Percentiles rank a stretch among this genome's conserved stretches.
These are phyloP conservation scores for Triticum urartu DNA, from an alignment of 176 grass and related monocot genomes.

Conservation along the genomic window DNA sequence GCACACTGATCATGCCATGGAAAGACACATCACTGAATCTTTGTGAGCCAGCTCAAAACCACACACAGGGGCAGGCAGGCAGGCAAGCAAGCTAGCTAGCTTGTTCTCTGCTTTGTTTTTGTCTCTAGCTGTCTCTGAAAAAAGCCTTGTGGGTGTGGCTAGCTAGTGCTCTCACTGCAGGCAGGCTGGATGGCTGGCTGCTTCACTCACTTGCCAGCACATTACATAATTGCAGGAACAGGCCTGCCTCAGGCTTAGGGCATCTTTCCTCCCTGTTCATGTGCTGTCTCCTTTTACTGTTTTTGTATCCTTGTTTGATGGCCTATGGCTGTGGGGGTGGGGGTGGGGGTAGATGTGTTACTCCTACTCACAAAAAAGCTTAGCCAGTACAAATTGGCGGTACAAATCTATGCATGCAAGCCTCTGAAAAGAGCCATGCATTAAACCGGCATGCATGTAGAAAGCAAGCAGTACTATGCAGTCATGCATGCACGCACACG, in stretches of 20 bases:
- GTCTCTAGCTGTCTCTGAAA: conserved; percentile 73
- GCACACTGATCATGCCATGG: conserved; percentile 51
- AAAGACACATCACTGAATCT: conserved; percentile 64
- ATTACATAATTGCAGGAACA: conserved; percentile 46
- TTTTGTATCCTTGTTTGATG: conserved; percentile 45
- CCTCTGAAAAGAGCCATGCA: conserved; percentile 48
- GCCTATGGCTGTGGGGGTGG: not conserved
- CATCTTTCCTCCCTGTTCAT: conserved; percentile 63
- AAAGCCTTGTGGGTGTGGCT: conserved; percentile 22
- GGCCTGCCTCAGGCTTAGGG: conserved; percentile 44
- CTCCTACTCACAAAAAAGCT: conserved; percentile 26
- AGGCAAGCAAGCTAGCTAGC: not conserved
- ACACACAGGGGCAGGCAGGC: not conserved
- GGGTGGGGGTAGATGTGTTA: conserved; percentile 20
- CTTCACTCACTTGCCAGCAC: conserved; percentile 43
- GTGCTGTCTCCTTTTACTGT: conserved; percentile 52
- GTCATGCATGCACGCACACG: conserved; percentile 42
- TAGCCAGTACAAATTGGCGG: conserved; percentile 20
- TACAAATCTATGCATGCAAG: conserved; percentile 48
- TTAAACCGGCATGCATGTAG: conserved; percentile 49
- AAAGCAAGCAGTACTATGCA: conserved; percentile 27
- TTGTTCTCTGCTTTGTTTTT: conserved; percentile 54
- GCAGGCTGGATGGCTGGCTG: conserved; percentile 3
- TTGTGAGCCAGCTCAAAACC: conserved; percentile 37
- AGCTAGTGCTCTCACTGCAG: conserved; percentile 44